Evolutionary conservation across 2,329 filamentous ascomycete species (phyloP).

Genomic region (Diaporthe eres): DNA sequence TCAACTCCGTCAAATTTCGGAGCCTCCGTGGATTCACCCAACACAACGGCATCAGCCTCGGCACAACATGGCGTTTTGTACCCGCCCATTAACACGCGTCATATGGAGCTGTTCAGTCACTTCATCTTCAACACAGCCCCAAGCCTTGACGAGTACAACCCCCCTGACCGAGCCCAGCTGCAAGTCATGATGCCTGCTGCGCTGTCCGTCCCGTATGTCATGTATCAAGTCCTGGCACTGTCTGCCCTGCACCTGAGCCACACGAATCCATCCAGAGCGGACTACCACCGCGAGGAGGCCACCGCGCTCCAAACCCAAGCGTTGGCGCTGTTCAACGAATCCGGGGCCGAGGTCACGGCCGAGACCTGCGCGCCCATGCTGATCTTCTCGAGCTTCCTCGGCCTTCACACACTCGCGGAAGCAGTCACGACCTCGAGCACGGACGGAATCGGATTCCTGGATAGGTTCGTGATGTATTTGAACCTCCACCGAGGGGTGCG

Average conservation of each 20-base stretch:
- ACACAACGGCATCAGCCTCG: not conserved
- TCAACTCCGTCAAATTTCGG: constrained; percentile 2
- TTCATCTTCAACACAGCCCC: not conserved
- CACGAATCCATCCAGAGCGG: not conserved
- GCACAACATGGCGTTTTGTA: not conserved
- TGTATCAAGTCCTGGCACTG: not conserved
- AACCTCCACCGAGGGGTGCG: not conserved
- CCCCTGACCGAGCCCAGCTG: not conserved
- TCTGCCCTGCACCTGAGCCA: constrained; percentile 6
- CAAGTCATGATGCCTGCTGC: not conserved
- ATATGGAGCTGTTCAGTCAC: not conserved
- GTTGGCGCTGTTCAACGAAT: not conserved
- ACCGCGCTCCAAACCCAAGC: not conserved
- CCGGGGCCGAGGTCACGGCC: not conserved
- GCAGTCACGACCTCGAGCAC: not conserved
- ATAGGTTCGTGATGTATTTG: not conserved
- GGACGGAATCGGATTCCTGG: not conserved
- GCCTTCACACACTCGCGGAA: constrained; percentile 1
- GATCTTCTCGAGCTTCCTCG: not conserved
- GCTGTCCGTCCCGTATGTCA: not conserved
- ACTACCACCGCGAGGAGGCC: constrained; percentile 10
- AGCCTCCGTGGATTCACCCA: not conserved
- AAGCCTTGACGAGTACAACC: not conserved
- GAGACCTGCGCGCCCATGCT: not conserved
- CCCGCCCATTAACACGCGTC: constrained; percentile 1